Percentiles rank a stretch among this genome's conserved stretches.
Conservation (phyloP, 345 rosid species). For the Xanthoceras sorbifolium region DNA sequence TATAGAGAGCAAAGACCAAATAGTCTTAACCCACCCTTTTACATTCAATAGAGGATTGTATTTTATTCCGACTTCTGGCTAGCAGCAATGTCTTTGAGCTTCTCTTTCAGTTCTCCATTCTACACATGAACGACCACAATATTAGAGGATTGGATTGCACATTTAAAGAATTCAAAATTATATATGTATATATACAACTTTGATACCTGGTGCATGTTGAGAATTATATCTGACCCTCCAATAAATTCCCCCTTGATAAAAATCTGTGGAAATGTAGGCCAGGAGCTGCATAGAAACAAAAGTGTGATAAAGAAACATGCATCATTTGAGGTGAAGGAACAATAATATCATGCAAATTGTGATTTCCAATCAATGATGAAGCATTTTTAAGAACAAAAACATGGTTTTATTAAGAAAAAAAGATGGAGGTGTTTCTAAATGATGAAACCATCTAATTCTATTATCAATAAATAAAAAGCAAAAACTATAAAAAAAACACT, state of each 20-base stretch:
- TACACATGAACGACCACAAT: constrained; percentile 25
- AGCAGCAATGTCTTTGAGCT: constrained; percentile 55
- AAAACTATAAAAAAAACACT: background rate
- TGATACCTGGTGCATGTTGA: constrained; percentile 87
- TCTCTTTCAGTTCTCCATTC: constrained; percentile 87
- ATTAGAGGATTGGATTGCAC: constrained; percentile 10
- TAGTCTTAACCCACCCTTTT: background rate
- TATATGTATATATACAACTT: too few species aligned
- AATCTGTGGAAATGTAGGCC: constrained; percentile 98
- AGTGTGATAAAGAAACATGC: background rate
- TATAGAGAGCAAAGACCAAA: background rate
- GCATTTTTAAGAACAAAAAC: background rate
- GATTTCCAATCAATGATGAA: background rate
- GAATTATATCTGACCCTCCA: constrained; percentile 94
- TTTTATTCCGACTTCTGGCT: constrained; percentile 35
- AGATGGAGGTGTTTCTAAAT: background rate
- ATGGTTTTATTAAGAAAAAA: too few species aligned
- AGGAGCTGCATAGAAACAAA: constrained; percentile 53
- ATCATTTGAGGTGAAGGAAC: background rate
- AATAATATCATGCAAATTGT: background rate
- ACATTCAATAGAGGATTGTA: background rate
- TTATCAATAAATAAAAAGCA: background rate
- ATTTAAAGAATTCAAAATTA: background rate
- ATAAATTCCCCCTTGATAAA: constrained; percentile 91
- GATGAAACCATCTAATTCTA: background rate